These are phyloP conservation scores for Colletotrichum sojae DNA, from an alignment of 2,329 filamentous ascomycete species.

Conservation along the genomic window DNA sequence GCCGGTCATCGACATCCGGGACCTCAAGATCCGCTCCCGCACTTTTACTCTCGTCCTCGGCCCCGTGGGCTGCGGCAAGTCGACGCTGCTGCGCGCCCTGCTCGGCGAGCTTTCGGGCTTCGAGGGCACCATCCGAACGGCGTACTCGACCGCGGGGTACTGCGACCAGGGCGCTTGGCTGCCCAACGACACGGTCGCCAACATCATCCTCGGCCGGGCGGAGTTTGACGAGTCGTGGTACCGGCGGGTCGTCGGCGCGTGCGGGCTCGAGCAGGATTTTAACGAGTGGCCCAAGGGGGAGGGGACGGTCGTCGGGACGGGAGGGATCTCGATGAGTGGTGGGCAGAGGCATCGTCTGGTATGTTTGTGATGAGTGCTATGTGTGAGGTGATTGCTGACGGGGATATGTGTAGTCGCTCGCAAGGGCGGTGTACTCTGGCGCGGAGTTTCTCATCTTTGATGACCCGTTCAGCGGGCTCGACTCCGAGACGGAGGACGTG, in stretches of 20 bases:
- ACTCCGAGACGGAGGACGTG: not conserved
- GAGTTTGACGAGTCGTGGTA: constrained; percentile 49
- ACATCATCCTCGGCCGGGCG: constrained; percentile 51
- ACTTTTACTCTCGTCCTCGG: constrained; percentile 48
- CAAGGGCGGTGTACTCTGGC: constrained; percentile 13
- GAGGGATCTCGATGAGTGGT: constrained; percentile 47
- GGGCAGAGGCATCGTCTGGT: constrained; percentile 33
- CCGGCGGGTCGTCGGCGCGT: constrained; percentile 49
- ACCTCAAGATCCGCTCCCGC: not conserved
- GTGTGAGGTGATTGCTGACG: too few relatives aligned
- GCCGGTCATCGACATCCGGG: not conserved
- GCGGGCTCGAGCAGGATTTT: constrained; percentile 50
- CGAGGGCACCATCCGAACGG: constrained; percentile 35
- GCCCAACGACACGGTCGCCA: constrained; percentile 48
- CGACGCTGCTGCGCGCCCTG: constrained; percentile 49
- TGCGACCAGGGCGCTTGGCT: constrained; percentile 47
- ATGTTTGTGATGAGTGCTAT: not conserved
- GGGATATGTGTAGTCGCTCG: constrained; percentile 4
- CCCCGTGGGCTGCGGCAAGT: constrained; percentile 54
- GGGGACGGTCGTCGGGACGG: constrained; percentile 50
- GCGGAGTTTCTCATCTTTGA: constrained; percentile 3
- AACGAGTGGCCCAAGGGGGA: constrained; percentile 49
- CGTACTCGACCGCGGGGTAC: constrained; percentile 41
- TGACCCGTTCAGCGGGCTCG: constrained; percentile 19
- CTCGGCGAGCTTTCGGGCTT: constrained; percentile 45